A percentile compares a stretch with the other conserved stretches of the same genome.
phyloP scores from a whole-genome alignment of 495 filamentous ascomycete species.

The Xylaria acuta region DNA sequence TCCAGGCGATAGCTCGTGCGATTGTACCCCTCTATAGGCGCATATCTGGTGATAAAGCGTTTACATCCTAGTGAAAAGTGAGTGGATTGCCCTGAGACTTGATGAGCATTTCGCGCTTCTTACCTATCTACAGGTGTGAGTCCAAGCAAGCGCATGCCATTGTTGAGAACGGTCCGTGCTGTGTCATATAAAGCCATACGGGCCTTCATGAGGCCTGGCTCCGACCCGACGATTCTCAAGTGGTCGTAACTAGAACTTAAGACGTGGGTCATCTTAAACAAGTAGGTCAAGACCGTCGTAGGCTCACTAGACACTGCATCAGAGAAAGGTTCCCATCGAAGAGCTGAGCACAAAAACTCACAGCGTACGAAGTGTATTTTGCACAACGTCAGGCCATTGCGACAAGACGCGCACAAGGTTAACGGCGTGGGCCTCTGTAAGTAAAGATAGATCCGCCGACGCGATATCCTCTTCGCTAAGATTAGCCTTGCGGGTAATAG shows the following conservation, averaged over 20 bases:
- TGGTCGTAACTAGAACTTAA: conserved; percentile 85
- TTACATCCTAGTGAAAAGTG: conserved; percentile 24
- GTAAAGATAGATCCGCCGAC: conserved; percentile 62
- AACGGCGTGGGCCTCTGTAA: conserved; percentile 64
- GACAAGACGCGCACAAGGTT: conserved; percentile 66
- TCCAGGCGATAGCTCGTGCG: background rate
- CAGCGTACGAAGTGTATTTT: conserved; percentile 67
- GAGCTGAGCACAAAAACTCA: background rate
- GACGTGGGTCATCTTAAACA: conserved; percentile 87
- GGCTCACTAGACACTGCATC: conserved; percentile 52
- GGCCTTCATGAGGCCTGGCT: conserved; percentile 72
- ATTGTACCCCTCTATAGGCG: background rate
- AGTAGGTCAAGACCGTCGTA: conserved; percentile 74
- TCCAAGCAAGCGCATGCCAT: conserved; percentile 84
- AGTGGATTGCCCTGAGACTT: background rate
- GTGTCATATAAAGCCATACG: conserved; percentile 84
- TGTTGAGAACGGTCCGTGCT: conserved; percentile 76
- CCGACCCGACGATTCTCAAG: conserved; percentile 77
- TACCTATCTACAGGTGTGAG: conserved; percentile 76
- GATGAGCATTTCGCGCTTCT: conserved; percentile 14
- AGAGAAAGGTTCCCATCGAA: background rate
- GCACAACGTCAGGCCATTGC: conserved; percentile 69
- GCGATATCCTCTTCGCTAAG: conserved; percentile 60
- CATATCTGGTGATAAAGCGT: background rate
- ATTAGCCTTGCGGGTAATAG: conserved; percentile 61